Evolutionary conservation across 2,329 filamentous ascomycete genomes (phyloP).

Genomic region (Lecanicillium sp.): DNA sequence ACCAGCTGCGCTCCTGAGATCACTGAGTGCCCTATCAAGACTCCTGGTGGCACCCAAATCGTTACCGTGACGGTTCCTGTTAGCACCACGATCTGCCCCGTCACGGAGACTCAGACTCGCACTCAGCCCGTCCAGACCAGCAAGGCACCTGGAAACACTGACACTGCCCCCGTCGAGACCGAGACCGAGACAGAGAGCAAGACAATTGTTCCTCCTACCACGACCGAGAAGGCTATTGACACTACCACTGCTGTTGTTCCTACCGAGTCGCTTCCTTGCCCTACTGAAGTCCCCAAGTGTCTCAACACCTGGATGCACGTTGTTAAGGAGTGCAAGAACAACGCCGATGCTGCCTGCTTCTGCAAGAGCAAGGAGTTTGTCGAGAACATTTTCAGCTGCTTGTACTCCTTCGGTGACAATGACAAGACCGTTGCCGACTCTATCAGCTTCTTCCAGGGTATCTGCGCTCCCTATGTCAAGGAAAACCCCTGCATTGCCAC

Average conservation of each 20-base stretch:
- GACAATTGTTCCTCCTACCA: slow-evolving; percentile 9
- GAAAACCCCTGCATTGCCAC: slow-evolving; percentile 82
- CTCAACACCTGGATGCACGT: slow-evolving; percentile 81
- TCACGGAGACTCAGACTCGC: slow-evolving; percentile 44
- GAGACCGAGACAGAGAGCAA: too few relatives aligned
- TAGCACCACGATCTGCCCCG: slow-evolving; percentile 53
- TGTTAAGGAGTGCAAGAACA: slow-evolving; percentile 64
- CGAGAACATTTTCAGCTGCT: slow-evolving; percentile 70
- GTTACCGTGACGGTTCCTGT: slow-evolving; percentile 47
- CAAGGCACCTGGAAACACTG: slow-evolving; percentile 8
- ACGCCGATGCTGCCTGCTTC: slow-evolving; percentile 78
- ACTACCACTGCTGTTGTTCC: slow-evolving; percentile 19
- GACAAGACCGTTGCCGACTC: slow-evolving; percentile 61
- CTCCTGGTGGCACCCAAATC: slow-evolving; percentile 31
- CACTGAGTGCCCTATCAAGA: slow-evolving; percentile 41
- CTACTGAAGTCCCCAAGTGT: slow-evolving; percentile 73
- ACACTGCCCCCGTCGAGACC: slow-evolving; percentile 5
- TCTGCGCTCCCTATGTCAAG: slow-evolving; percentile 69
- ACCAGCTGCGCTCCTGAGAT: slow-evolving; percentile 38
- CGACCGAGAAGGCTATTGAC: slow-evolving; percentile 21
- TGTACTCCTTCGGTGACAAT: slow-evolving; percentile 65
- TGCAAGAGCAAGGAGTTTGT: slow-evolving; percentile 74
- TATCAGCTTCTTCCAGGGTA: slow-evolving; percentile 79
- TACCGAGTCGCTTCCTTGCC: slow-evolving; percentile 41
- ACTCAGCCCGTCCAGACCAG: slow-evolving; percentile 17